These are phyloP conservation scores for Monilinia polystroma DNA, from an alignment of 2,329 filamentous ascomycete species.

Conservation along the genomic window DNA sequence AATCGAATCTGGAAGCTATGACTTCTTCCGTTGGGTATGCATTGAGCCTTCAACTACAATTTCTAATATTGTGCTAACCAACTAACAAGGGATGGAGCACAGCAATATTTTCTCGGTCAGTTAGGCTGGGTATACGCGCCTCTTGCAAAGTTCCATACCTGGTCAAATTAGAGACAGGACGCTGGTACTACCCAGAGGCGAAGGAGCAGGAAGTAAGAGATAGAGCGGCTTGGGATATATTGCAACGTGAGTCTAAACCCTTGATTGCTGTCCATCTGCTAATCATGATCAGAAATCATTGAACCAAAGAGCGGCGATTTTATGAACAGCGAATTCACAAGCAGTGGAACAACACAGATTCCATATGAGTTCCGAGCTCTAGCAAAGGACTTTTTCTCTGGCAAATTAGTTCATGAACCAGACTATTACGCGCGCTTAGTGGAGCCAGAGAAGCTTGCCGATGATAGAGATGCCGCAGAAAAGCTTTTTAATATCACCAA, in stretches of 20 bases:
- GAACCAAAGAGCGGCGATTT: not conserved
- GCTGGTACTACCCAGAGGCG: not conserved
- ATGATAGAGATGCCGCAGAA: not conserved
- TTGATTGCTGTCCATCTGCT: not conserved
- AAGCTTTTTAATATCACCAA: not conserved
- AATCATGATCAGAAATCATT: not conserved
- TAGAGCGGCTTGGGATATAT: not conserved
- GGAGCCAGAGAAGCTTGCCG: not conserved
- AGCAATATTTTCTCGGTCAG: conserved; percentile 11
- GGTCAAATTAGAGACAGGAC: not conserved
- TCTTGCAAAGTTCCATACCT: conserved; percentile 9
- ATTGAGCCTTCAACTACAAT: no score
- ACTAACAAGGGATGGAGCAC: conserved; percentile 9
- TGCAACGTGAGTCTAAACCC: not conserved
- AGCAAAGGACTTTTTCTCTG: conserved; percentile 1
- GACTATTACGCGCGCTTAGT: not conserved
- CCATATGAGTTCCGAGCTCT: conserved; percentile 5
- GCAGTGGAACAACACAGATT: not conserved
- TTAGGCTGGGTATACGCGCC: not conserved
- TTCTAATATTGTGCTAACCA: not conserved
- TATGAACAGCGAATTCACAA: not conserved
- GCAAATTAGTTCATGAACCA: not conserved
- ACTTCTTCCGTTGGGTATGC: conserved; percentile 13
- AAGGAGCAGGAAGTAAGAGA: not conserved
- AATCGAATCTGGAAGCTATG: not conserved